Percentiles rank a stretch among this genome's conserved stretches.
phyloP scores from a whole-genome alignment of 1,284 basidiomycete species.

The Filobasidium uniguttulatum region DNA sequence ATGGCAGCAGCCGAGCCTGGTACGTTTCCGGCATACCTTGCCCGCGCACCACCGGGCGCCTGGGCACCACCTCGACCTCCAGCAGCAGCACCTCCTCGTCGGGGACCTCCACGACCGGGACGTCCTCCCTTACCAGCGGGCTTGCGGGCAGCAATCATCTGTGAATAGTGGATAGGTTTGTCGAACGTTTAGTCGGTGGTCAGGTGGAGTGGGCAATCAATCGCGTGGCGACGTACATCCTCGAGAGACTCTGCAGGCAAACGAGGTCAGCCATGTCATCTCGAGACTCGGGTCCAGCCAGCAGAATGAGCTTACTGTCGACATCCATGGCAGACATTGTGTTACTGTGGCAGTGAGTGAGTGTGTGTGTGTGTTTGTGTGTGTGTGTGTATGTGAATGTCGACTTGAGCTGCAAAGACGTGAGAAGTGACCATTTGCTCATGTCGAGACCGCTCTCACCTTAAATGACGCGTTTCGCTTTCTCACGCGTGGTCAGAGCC shows the following conservation, averaged over 20 bases:
- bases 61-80: background rate
- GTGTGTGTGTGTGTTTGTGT: background rate
- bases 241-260: conserved; percentile 11
- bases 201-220: background rate
- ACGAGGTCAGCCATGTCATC: background rate
- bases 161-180: background rate
- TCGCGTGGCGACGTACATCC: conserved; percentile 8
- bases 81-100: conserved; percentile 7
- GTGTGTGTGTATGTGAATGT: background rate
- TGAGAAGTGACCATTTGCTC: too few relatives aligned
- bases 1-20: conserved; percentile 25
- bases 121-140: conserved; percentile 5
- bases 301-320: too few relatives aligned
- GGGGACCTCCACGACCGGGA: background rate
- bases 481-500: background rate
- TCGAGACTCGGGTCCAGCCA: too few relatives aligned
- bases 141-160: conserved; percentile 11
- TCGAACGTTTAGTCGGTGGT: background rate
- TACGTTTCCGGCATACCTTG: conserved; percentile 10
- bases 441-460: too few relatives aligned
- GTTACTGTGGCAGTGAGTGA: background rate
- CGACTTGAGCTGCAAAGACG: background rate
- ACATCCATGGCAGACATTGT: conserved; percentile 15
- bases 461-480: background rate
- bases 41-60: conserved; percentile 6